A percentile compares a stretch with the other conserved stretches of the same genome.
These are phyloP conservation scores for Rhizopus stolonifer DNA, from an alignment of 371 early-diverging fungal species.

Conservation along the genomic window DNA sequence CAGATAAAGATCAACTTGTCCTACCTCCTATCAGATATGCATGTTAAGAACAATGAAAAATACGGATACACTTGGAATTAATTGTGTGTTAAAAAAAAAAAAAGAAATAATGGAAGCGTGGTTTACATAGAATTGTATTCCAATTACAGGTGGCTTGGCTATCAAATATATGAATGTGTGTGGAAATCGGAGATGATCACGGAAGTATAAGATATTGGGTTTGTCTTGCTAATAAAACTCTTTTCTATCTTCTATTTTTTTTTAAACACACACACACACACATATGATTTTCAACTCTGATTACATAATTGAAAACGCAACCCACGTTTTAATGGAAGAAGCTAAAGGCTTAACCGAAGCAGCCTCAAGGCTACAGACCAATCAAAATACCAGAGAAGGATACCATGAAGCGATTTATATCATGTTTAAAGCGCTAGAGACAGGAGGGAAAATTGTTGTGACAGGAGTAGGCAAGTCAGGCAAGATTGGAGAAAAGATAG, in stretches of 20 bases:
- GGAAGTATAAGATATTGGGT: background rate
- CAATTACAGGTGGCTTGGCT: background rate
- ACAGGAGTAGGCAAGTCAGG: slow-evolving; percentile 70
- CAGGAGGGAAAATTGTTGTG: slow-evolving; percentile 57
- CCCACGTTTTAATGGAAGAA: slow-evolving; percentile 33
- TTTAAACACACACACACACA: background rate
- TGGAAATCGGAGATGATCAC: slow-evolving; percentile 1
- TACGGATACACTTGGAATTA: too few relatives aligned
- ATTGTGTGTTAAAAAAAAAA: too few relatives aligned
- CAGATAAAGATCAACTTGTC: background rate
- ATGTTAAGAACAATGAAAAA: too few relatives aligned
- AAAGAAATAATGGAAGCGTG: too few relatives aligned
- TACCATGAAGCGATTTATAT: slow-evolving; percentile 42
- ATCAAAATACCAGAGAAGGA: slow-evolving; percentile 27
- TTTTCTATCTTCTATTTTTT: slow-evolving; percentile 1
- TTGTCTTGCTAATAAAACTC: background rate
- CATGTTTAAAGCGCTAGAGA: slow-evolving; percentile 34
- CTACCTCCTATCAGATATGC: background rate
- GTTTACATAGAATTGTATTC: too few relatives aligned
- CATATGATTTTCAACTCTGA: slow-evolving; percentile 13
- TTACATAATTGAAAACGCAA: slow-evolving; percentile 22
- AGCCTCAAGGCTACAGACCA: slow-evolving; percentile 32
- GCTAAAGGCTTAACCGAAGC: slow-evolving; percentile 35
- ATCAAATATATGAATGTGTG: background rate
- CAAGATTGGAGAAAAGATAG: slow-evolving; percentile 64